A percentile compares a stretch with the other conserved stretches of the same genome.
Evolutionary conservation across 208 protist genomes (phyloP).

Genomic region (Entamoeba dispar): DNA sequence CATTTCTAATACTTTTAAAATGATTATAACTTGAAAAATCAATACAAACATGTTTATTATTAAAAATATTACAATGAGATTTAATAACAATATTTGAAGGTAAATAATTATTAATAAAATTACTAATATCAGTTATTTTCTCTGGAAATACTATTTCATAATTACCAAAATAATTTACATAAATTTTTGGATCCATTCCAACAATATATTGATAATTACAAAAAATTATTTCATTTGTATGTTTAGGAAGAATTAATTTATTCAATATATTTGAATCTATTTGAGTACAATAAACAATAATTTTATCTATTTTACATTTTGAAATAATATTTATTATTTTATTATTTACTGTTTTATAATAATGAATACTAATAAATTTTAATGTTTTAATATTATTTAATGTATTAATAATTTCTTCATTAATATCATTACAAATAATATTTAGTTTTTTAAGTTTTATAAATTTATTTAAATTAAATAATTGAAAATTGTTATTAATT

Average conservation of each 20-base stretch:
- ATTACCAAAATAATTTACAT: neutral
- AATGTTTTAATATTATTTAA: neutral
- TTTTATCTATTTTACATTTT: neutral
- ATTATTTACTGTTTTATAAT: neutral
- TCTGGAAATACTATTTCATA: neutral
- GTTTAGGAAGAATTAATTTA: neutral
- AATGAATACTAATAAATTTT: neutral
- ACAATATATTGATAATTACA: neutral
- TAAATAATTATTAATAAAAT: neutral
- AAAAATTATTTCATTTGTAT: neutral
- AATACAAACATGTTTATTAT: neutral
- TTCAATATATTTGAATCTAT: neutral
- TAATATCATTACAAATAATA: neutral
- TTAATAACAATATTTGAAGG: neutral
- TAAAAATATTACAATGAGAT: neutral
- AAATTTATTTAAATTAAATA: neutral
- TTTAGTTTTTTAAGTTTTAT: neutral
- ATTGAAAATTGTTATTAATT: neutral
- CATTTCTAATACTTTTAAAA: neutral
- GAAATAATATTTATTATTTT: neutral
- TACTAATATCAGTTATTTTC: neutral
- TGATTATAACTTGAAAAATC: neutral
- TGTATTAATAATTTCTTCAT: neutral
- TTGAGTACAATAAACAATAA: neutral
- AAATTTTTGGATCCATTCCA: neutral